Evolutionary conservation across 2,329 filamentous ascomycete species (phyloP), one percentile per base, ranked within the genome.

Genomic region (Trichoderma sp.): DNA sequence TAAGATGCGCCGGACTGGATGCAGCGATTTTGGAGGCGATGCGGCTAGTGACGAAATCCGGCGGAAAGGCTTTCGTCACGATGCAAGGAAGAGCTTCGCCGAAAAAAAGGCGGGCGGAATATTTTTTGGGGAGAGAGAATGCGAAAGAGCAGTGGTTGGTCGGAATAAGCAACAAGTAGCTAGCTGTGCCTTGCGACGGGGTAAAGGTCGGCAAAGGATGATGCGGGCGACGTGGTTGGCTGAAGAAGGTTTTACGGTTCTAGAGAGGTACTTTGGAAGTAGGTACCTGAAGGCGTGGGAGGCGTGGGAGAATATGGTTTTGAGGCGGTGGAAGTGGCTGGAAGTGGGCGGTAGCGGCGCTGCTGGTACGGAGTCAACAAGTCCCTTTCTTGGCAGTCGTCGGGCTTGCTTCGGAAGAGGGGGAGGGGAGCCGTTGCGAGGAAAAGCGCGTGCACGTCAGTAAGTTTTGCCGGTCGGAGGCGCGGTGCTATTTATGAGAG

Each of bases 361-460:
- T 3, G 30, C 11, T 9, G 28, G 57, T 43, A 43, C 39, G 28
- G 11, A n/a, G n/a, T n/a, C n/a, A n/a, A n/a, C n/a, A 23, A 11
- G 34, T 26, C 32, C 63, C 50, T 13, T 57, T 26, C 36, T 17
- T 20, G 11, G 30, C 30, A 12, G 12, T 36, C 26, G 50, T 39
- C 53, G 50, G 64, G 50, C 11, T 68, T 68, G 43, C 64, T 26
- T 57, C 65, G 65, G 65, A 43, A 39, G 39, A 72, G 73, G 73
- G 73, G 74, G 74, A 76, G 36, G 70, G 55, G 74, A 74, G 76
- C 80, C 78, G 80, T 81, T 81, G 79, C 77, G 80, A 82, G 78
- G 80, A 80, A 83, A 83, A 83, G 81, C 81, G 82, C 82, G 82
- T 83, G 81, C 81, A 83, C 81, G 81, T 83, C 82, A 82, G 80